Evolutionary conservation across 2,329 filamentous ascomycete genomes (phyloP), one percentile per base, ranked within the genome.

Genomic region (Cadophora malorum): DNA sequence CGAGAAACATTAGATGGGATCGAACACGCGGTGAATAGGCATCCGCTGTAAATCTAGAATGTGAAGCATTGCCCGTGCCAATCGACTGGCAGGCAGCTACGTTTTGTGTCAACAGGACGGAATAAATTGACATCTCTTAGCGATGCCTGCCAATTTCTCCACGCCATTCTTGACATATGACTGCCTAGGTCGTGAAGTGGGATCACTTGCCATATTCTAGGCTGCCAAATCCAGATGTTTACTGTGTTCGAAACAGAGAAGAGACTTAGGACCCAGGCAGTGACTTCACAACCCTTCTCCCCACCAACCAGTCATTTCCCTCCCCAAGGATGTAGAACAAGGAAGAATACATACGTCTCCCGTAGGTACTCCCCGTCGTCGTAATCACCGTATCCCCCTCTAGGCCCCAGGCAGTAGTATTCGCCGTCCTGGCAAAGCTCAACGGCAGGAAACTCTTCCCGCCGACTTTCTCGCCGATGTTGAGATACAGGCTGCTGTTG

Each of bases 341-440:
- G 14, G 19, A 47, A 19, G 16, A 19, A 49, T 49, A 72, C 73
- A 72, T 64, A 76, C 74, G 78, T 70, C 83, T 77, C 31, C 83
- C 83, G 75, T 79, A 84, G 60, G 72, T 78, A 73, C 82, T 84
- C 35, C 77, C 77, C 56, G 77, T 77, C 8, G 75, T 76, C 2
- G 83, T 85, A 70, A 85, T 83, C 59, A 85, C 84, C 16, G 80
- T 82, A 75, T 81, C 80, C 4, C 80, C 80, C 69, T 81, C 80
- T 64, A 86, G 77, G 3, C 80, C 83, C 85, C 85, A 87, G 2
- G 80, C 83, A 21, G 80, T 83, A 7, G 82, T 84, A 9, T 74
- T 77, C 5, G 79, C 78, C 23, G 78, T 77, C 14, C 77, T 74
- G 28, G 78, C 79, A 70, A 86, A 84, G 6, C 78, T 79, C 38